Base-by-base conservation (phyloP, 805 yeast species). In the Komagataella populi region DNA sequence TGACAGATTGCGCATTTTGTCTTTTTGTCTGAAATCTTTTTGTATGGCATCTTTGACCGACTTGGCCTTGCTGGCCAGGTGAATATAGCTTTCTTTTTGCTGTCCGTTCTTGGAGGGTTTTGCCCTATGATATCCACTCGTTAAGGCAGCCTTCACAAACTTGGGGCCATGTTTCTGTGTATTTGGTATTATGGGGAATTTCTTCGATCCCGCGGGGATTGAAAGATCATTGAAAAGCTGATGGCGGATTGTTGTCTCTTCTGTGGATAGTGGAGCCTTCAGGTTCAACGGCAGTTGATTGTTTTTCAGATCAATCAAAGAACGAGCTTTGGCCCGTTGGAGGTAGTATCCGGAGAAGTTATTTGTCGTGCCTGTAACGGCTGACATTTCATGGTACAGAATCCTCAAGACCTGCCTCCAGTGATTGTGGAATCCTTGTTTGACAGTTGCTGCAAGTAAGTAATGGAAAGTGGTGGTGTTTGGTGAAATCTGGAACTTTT, bases 361-460 rank as follows among this genome's bases (percentile, higher is more conserved):
- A 2, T 44, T 14, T 5, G 23, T 36, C 7, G 46, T 23, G 1
- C 52, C 52, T 23, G 55, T 52, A 7, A 44, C 22, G 2, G 18
- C 18, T 6, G 39, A 22, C 49, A 54, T 51, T 23, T 55, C 54
- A 23, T 51, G 49, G 44, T 52, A 54, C 4, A 59, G 16, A 14
- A 59, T 54, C 22, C 61, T 49, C 6, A 57, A 45, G 17, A 55
- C 47, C 17, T 48, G 23, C 46, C 59, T 50, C 60, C 60, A 60
- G 39, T 53, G 39, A 8, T 22, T 22, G 20, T 55, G 53, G 46
- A 59, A 62, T 0, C 71, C 74, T 17, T 64, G 59, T 20, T 60
- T 63, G 2, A 67, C 65, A 3, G 69, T 50, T 5, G 66, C 50
- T 53, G 66, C 68, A 58, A 70, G 63, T 4, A 72, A 54, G 44